Percentiles rank a stretch among this genome's conserved stretches.
phyloP scores from a whole-genome alignment of 345 rosid species.

The Lagerstroemia speciosa region DNA sequence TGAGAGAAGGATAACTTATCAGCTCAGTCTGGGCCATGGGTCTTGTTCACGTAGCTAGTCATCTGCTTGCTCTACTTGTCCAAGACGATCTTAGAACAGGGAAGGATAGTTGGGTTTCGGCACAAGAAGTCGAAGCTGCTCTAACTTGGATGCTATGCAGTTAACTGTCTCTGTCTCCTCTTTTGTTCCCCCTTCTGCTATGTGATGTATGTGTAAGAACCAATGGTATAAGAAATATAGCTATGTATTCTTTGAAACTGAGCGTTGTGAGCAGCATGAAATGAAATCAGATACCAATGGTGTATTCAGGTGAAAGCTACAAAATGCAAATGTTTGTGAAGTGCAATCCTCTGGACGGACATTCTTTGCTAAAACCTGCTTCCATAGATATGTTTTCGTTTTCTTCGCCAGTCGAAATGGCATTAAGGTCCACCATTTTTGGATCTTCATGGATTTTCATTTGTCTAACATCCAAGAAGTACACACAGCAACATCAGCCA shows the following conservation, averaged over 20 bases:
- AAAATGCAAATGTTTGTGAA: too few species aligned
- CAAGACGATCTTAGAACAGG: neutral
- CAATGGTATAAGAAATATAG: neutral
- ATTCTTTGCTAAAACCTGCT: too few species aligned
- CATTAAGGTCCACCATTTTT: too few species aligned
- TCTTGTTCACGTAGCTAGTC: neutral
- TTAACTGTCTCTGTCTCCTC: neutral
- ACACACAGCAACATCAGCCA: too few species aligned
- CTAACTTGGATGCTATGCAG: neutral
- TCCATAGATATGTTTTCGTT: too few species aligned
- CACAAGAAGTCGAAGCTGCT: neutral
- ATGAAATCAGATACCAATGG: constrained; percentile 1
- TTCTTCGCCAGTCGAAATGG: too few species aligned
- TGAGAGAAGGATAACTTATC: constrained; percentile 1
- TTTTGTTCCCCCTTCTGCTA: neutral
- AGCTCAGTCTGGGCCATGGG: neutral
- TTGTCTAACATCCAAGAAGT: too few species aligned
- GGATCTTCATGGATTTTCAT: too few species aligned
- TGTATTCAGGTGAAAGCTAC: neutral
- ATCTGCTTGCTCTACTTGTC: neutral
- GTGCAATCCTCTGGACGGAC: too few species aligned
- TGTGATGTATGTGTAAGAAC: neutral
- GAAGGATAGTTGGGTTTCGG: neutral
- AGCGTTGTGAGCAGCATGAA: neutral
- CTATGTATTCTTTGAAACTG: constrained; percentile 8